Conservation (phyloP, 495 filamentous ascomycete genomes). For the Neurospora sp. region DNA sequence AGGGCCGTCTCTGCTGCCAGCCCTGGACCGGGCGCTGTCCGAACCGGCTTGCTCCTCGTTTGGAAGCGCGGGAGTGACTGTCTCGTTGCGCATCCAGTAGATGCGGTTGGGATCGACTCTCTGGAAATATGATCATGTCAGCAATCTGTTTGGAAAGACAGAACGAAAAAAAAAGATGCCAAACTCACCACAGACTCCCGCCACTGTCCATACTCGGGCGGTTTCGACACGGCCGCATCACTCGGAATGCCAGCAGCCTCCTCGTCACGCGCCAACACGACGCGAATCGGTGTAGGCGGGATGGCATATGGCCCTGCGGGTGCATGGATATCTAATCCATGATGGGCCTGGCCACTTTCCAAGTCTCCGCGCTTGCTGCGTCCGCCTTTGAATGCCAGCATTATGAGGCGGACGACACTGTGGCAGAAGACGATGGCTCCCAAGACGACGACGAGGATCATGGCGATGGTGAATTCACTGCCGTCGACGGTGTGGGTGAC, state of each 20-base stretch:
- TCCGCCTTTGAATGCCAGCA: slow-evolving; percentile 40
- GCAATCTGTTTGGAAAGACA: background rate
- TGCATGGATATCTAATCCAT: background rate
- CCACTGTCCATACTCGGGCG: slow-evolving; percentile 86
- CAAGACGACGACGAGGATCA: slow-evolving; percentile 64
- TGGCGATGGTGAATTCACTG: slow-evolving; percentile 60
- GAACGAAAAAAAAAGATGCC: background rate
- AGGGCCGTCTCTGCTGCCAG: slow-evolving; percentile 7
- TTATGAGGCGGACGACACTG: slow-evolving; percentile 60
- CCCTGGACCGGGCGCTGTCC: background rate
- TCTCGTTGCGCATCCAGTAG: slow-evolving; percentile 60
- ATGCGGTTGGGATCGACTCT: slow-evolving; percentile 71
- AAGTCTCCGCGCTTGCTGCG: slow-evolving; percentile 15
- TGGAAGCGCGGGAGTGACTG: slow-evolving; percentile 7
- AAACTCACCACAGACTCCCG: slow-evolving; percentile 65
- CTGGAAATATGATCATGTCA: slow-evolving; percentile 22
- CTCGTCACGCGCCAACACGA: slow-evolving; percentile 52
- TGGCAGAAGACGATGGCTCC: slow-evolving; percentile 73
- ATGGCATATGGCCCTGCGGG: slow-evolving; percentile 40
- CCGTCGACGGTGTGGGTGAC: slow-evolving; percentile 46
- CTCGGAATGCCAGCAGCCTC: slow-evolving; percentile 45
- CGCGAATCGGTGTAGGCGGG: slow-evolving; percentile 50
- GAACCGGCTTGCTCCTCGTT: background rate
- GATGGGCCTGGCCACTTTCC: background rate
- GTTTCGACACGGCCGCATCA: slow-evolving; percentile 48